These are phyloP conservation scores for Solanum acaule DNA, from an alignment of 257 asterid species.

Conservation along the genomic window DNA sequence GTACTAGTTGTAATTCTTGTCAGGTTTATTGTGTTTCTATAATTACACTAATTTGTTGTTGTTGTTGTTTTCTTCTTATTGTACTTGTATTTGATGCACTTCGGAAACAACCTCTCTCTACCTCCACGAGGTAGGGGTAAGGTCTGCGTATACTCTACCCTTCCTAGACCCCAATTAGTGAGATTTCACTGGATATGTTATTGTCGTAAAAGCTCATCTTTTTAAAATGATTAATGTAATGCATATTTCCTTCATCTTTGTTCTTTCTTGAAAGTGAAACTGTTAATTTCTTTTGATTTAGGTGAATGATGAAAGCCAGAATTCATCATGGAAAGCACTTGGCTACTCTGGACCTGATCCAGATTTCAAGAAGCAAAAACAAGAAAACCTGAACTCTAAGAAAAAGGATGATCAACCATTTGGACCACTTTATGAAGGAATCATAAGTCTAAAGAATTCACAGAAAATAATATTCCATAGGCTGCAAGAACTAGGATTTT, in stretches of 20 bases:
- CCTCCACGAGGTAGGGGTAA: neutral
- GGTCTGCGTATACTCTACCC: neutral
- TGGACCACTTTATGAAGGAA: conserved; percentile 50
- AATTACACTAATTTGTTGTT: neutral
- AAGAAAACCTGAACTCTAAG: neutral
- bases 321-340: conserved; percentile 70
- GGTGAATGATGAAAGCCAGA: conserved; percentile 57
- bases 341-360: conserved; percentile 76
- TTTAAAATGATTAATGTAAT: neutral
- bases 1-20: neutral
- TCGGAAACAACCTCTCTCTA: neutral
- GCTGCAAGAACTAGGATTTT: conserved; percentile 37
- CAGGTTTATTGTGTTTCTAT: neutral
- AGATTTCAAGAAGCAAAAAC: neutral
- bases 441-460: conserved; percentile 26
- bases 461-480: conserved; percentile 10
- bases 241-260: neutral
- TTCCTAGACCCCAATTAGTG: neutral
- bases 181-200: neutral
- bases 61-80: neutral
- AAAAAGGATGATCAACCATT: conserved; percentile 2
- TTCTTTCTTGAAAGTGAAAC: neutral
- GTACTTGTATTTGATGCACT: too few species aligned
- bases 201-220: neutral
- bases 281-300: conserved; percentile 20